A percentile compares a stretch with the other conserved stretches of the same genome.
These are phyloP conservation scores for Penicillium sp. DNA, from an alignment of 2,329 filamentous ascomycete genomes.

Conservation along the genomic window DNA sequence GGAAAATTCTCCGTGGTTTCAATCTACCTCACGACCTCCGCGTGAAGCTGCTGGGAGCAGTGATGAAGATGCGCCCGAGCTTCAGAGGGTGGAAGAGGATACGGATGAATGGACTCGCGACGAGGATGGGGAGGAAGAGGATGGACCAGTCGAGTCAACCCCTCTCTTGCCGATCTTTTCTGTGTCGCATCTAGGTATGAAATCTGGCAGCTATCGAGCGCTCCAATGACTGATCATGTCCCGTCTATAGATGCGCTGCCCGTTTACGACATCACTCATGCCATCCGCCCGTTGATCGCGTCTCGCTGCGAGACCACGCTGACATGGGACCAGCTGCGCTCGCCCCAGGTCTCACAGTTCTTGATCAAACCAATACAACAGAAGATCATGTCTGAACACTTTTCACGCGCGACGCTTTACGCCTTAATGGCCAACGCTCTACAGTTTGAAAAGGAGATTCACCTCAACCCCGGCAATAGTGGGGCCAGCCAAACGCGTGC, in stretches of 20 bases:
- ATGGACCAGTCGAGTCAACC: conserved; percentile 43
- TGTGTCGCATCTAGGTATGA: conserved; percentile 64
- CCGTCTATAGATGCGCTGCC: conserved; percentile 65
- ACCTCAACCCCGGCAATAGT: conserved; percentile 73
- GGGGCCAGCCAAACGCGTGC: conserved; percentile 79
- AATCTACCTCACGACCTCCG: conserved; percentile 8
- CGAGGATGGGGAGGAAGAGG: conserved; percentile 40
- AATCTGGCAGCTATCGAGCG: neutral
- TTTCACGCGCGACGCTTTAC: conserved; percentile 80
- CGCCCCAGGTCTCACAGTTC: conserved; percentile 94
- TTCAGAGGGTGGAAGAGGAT: conserved; percentile 36
- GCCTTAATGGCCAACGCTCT: conserved; percentile 89
- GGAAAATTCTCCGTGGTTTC: conserved; percentile 17
- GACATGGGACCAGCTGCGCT: conserved; percentile 89
- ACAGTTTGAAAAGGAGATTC: conserved; percentile 83
- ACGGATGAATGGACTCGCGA: conserved; percentile 26
- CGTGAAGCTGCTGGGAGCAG: conserved; percentile 9
- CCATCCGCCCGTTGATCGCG: conserved; percentile 77
- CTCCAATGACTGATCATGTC: neutral
- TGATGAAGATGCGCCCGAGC: conserved; percentile 15
- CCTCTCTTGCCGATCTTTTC: conserved; percentile 73
- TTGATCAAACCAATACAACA: conserved; percentile 92
- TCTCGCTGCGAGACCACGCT: conserved; percentile 85
- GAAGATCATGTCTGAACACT: conserved; percentile 74
- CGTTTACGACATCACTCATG: conserved; percentile 84